Percentiles rank a stretch among this genome's conserved stretches.
These are phyloP conservation scores for Aspergillus bertholletiae DNA, from an alignment of 495 filamentous ascomycete species.

Conservation along the genomic window DNA sequence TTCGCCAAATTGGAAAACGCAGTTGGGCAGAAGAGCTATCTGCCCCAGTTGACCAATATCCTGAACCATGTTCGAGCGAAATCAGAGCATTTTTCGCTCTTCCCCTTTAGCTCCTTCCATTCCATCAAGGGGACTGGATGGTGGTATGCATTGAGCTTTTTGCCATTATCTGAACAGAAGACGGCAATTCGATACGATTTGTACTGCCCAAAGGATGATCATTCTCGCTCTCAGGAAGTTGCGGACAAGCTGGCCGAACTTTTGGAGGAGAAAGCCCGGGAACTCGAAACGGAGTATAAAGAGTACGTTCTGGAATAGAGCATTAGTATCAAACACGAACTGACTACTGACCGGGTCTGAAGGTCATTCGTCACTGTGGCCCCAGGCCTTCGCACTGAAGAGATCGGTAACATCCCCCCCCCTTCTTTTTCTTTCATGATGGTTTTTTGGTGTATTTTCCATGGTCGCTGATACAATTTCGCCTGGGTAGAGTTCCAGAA, in stretches of 20 bases:
- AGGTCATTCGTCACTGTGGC: background rate
- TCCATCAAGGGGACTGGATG: slow-evolving; percentile 7
- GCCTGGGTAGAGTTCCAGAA: background rate
- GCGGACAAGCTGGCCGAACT: background rate
- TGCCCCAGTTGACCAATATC: background rate
- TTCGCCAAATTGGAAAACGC: background rate
- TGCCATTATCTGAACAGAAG: slow-evolving; percentile 17
- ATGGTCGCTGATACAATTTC: background rate
- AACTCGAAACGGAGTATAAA: slow-evolving; percentile 14
- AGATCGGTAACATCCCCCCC: background rate
- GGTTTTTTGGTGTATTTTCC: background rate
- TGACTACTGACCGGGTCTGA: background rate
- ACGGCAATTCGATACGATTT: slow-evolving; percentile 21
- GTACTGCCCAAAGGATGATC: slow-evolving; percentile 2
- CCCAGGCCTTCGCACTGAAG: background rate
- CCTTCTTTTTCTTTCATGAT: background rate
- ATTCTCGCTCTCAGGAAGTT: background rate
- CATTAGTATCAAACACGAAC: background rate
- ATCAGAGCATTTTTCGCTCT: slow-evolving; percentile 4
- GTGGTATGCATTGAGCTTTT: slow-evolving; percentile 16
- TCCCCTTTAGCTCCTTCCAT: slow-evolving; percentile 17
- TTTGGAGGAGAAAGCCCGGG: background rate
- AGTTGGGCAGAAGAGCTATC: background rate
- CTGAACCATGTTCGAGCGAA: background rate
- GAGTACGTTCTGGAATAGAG: background rate